These are phyloP conservation scores for Quercus lobata DNA, from an alignment of 331 rosid genomes.

Conservation along the genomic window DNA sequence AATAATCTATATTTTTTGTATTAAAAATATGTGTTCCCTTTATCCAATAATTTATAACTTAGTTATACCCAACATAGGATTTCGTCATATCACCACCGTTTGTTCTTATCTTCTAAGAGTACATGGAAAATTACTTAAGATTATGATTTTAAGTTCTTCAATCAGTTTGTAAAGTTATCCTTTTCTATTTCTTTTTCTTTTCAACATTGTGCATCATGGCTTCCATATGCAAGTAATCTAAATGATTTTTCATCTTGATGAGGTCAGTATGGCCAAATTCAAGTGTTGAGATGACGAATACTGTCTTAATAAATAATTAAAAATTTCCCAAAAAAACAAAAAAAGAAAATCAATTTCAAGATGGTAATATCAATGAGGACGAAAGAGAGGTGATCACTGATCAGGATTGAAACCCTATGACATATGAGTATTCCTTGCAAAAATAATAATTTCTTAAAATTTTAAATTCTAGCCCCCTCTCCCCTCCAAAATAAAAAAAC, in stretches of 20 bases:
- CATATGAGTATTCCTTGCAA: too few species aligned
- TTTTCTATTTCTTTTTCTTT: not conserved
- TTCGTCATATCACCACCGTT: not conserved
- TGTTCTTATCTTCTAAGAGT: not conserved
- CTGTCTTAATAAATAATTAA: too few species aligned
- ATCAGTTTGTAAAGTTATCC: too few species aligned
- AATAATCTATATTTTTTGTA: too few species aligned
- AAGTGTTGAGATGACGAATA: too few species aligned
- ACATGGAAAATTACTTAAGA: not conserved
- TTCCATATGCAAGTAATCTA: not conserved
- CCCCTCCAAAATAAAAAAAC: not conserved
- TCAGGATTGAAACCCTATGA: too few species aligned
- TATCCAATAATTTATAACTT: too few species aligned
- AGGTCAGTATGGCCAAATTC: not conserved
- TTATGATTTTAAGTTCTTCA: not conserved
- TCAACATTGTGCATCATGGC: not conserved
- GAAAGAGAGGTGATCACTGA: too few species aligned
- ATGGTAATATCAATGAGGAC: not conserved
- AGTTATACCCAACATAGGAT: not conserved
- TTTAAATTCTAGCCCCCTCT: not conserved
- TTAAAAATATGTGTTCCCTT: too few species aligned
- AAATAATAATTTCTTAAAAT: not conserved
- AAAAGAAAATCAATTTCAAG: not conserved
- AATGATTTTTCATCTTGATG: not conserved
- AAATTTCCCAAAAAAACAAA: too few species aligned